Conservation (phyloP, 2,329 filamentous ascomycete species). For the Acephala macrosclerotiorum region DNA sequence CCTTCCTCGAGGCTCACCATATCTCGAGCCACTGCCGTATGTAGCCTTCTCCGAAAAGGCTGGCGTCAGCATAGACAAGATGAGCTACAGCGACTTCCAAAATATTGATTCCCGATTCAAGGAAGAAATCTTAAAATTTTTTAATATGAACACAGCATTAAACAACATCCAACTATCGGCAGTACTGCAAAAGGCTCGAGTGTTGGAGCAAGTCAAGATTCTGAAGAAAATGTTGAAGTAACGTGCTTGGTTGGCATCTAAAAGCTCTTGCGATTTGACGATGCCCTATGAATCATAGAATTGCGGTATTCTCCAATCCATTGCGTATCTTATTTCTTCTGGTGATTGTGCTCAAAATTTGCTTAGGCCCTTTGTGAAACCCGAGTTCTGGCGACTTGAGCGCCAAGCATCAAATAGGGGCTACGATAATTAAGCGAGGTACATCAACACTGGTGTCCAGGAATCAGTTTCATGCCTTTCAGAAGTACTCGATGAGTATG, state of each 20-base stretch:
- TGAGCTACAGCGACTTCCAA: slow-evolving; percentile 71
- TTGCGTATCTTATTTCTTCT: background rate
- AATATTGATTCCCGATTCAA: slow-evolving; percentile 73
- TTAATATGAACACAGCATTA: slow-evolving; percentile 87
- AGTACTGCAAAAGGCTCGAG: slow-evolving; percentile 77
- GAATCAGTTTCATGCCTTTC: background rate
- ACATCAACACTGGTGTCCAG: background rate
- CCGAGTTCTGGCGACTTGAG: background rate
- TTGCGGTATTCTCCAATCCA: background rate
- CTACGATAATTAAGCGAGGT: background rate
- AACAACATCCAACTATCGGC: slow-evolving; percentile 78
- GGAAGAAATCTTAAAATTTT: slow-evolving; percentile 72
- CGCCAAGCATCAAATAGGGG: background rate
- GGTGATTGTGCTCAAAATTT: background rate
- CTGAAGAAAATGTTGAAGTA: slow-evolving; percentile 45
- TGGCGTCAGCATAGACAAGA: slow-evolving; percentile 72
- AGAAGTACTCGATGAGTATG: background rate
- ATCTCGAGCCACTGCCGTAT: slow-evolving; percentile 75
- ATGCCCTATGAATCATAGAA: background rate
- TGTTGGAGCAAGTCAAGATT: slow-evolving; percentile 68
- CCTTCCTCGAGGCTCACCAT: slow-evolving; percentile 83
- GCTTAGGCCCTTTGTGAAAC: background rate
- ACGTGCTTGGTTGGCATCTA: background rate
- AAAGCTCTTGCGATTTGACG: background rate
- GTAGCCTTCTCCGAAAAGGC: slow-evolving; percentile 76